A percentile compares a stretch with the other conserved stretches of the same genome.
Conservation (phyloP, 2,329 filamentous ascomycete genomes). For the Leptographium wingfieldii region DNA sequence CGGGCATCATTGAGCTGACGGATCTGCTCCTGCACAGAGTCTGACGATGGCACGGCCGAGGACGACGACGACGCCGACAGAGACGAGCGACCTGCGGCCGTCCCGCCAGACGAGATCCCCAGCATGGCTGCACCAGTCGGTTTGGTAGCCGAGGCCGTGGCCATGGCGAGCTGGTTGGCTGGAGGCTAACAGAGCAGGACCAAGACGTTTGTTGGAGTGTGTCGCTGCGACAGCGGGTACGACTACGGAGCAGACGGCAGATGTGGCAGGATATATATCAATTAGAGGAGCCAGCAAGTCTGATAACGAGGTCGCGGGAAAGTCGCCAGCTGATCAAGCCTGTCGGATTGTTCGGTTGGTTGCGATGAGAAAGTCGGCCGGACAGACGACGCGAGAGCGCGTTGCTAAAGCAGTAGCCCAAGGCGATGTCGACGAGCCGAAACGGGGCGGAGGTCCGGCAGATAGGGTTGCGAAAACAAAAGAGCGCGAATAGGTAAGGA, state of each 20-base stretch:
- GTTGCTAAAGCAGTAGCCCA: background rate
- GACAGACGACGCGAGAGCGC: background rate
- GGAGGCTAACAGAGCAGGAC: background rate
- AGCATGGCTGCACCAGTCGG: background rate
- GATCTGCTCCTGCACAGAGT: conserved; percentile 60
- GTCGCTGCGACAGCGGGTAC: background rate
- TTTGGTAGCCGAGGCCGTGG: background rate
- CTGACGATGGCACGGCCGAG: background rate
- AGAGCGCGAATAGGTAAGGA: background rate
- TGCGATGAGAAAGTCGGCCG: background rate
- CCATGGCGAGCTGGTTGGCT: background rate
- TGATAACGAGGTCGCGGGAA: background rate
- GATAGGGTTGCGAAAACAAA: background rate
- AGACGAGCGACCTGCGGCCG: background rate
- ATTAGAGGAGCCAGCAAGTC: background rate
- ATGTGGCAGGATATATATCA: background rate
- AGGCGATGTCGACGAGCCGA: too few relatives aligned
- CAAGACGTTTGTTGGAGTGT: background rate
- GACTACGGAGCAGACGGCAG: background rate
- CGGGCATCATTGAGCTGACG: conserved; percentile 82
- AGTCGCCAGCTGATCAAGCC: background rate
- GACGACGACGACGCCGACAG: background rate
- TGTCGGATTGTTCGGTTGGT: background rate
- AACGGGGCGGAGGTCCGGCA: background rate
- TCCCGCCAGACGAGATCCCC: background rate